Evolutionary conservation across 352 stramenopile genomes (phyloP).

Genomic region (Pythium utonaiense): DNA sequence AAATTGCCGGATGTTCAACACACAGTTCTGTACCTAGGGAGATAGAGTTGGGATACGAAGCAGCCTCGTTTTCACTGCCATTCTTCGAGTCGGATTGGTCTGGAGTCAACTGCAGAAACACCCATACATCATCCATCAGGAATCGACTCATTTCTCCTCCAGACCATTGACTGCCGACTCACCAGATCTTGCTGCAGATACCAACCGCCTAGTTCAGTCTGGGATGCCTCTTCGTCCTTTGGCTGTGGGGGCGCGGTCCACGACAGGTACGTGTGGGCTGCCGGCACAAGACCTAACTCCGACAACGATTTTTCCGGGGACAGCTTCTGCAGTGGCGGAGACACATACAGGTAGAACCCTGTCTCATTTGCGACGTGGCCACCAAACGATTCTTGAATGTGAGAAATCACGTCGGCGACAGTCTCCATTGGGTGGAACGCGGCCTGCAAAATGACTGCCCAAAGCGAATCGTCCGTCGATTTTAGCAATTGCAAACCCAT

Average conservation of each 20-base stretch:
- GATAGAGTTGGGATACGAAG: constrained; percentile 24
- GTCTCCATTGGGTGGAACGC: constrained; percentile 82
- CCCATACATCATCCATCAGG: neutral
- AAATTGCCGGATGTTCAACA: too few species aligned
- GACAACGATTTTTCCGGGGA: constrained; percentile 47
- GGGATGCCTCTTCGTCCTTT: neutral
- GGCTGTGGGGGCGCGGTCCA: constrained; percentile 38
- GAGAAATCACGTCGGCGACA: constrained; percentile 60
- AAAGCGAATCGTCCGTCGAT: neutral
- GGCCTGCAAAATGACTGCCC: constrained; percentile 70
- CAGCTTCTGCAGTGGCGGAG: constrained; percentile 70
- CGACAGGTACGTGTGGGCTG: constrained; percentile 71
- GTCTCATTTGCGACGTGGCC: neutral
- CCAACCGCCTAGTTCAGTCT: constrained; percentile 26
- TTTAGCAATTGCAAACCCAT: neutral
- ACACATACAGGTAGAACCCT: constrained; percentile 77
- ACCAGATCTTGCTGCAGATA: constrained; percentile 68
- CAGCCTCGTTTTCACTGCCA: neutral
- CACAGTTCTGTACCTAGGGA: constrained; percentile 24
- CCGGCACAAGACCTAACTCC: constrained; percentile 72
- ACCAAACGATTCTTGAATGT: constrained; percentile 54
- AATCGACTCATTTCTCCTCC: neutral
- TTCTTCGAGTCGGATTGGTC: constrained; percentile 18
- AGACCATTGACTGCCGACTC: constrained; percentile 5
- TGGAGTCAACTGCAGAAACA: constrained; percentile 17